Evolutionary conservation across 148 eudicot genomes (phyloP).

Genomic region (Dysphania ambrosioides): DNA sequence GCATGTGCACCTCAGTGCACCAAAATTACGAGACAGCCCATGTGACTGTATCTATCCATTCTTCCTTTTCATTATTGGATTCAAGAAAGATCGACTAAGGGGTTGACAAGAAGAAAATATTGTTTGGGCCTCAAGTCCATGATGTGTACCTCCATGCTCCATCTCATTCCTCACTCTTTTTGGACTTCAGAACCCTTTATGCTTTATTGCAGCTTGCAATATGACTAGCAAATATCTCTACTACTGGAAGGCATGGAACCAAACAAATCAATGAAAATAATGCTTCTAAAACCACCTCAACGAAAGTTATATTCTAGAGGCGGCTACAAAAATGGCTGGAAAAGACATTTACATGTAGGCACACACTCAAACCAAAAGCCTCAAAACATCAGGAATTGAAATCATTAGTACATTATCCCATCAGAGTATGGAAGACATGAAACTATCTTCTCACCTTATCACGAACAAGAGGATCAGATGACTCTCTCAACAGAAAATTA

Average conservation of each 20-base stretch:
- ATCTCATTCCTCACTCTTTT: background rate
- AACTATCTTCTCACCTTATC: conserved; percentile 57
- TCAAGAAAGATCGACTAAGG: background rate
- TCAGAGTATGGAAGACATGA: background rate
- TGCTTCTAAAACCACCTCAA: background rate
- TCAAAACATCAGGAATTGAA: conserved; percentile 8
- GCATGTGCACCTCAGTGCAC: background rate
- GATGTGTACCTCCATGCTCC: background rate
- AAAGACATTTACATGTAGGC: background rate
- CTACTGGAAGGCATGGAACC: background rate
- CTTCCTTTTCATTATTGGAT: background rate
- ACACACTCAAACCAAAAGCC: background rate
- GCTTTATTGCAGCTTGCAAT: background rate
- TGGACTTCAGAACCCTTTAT: background rate
- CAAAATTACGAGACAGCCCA: background rate
- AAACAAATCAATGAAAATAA: background rate
- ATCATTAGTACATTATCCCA: background rate
- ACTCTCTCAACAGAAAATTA: conserved; percentile 75
- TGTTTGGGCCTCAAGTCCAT: background rate
- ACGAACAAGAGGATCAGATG: conserved; percentile 75
- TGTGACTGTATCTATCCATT: background rate
- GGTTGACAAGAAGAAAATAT: background rate
- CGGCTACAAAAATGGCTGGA: background rate
- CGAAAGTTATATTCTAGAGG: background rate
- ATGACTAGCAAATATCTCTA: background rate